Evolutionary conservation across 148 eudicot species (phyloP).

Genomic region (Oxyria digyna): DNA sequence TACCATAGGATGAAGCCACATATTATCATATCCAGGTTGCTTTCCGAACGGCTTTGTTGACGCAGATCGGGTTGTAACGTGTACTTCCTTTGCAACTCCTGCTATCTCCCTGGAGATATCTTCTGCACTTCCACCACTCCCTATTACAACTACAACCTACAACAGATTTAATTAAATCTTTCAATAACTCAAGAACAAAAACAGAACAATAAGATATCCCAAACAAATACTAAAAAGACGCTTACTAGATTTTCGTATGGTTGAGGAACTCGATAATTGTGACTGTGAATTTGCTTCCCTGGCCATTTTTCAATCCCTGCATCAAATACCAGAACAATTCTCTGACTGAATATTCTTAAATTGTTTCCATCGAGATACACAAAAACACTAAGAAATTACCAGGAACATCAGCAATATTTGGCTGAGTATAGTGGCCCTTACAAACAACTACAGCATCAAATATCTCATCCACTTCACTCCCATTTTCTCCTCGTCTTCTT

Average conservation of each 20-base stretch:
- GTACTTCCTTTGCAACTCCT: conserved; percentile 16
- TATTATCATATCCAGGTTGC: conserved; percentile 1
- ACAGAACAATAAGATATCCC: not conserved
- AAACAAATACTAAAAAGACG: too few species aligned
- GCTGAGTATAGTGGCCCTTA: conserved; percentile 20
- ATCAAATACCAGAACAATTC: not conserved
- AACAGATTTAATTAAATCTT: not conserved
- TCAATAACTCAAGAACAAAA: not conserved
- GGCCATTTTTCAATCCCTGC: conserved; percentile 43
- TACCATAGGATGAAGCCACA: conserved; percentile 13
- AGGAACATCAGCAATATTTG: conserved; percentile 20
- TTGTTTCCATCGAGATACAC: not conserved
- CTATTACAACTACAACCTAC: conserved; percentile 16
- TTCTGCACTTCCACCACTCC: conserved; percentile 11
- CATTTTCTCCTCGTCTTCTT: conserved; percentile 4
- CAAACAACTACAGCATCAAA: conserved; percentile 42
- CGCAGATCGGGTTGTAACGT: conserved; percentile 10
- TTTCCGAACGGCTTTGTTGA: not conserved
- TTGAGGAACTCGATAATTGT: conserved; percentile 43
- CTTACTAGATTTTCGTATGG: conserved; percentile 32
- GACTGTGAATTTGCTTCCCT: conserved; percentile 51
- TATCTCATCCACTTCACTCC: conserved; percentile 11
- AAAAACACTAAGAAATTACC: conserved; percentile 5
- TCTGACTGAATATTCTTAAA: not conserved
- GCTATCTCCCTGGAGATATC: conserved; percentile 13